Evolutionary conservation across 305 asterid genomes (phyloP), one percentile per base, ranked within the genome.

Genomic region (Andrographis paniculata): DNA sequence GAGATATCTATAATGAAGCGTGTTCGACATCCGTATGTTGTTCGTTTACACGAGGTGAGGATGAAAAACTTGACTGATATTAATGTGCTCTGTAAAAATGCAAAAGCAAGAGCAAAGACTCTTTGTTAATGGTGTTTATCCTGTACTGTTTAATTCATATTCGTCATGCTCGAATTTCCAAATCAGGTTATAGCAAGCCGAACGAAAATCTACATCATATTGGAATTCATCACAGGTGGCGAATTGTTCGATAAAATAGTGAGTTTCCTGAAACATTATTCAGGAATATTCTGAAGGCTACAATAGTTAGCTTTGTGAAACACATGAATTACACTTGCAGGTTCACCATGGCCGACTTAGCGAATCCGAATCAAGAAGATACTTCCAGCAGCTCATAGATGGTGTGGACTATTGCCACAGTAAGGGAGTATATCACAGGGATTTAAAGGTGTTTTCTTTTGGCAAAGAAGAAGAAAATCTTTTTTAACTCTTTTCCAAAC

Each of bases 1-100:
- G 99, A 91, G 76, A 91, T 91, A 61, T 87, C 94, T 12, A 91
- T 91, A 54, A 91, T 91, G 99, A 91, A 87, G 85, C 84, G 88
- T 53, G 96, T 91, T 60, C 65, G 94, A 54, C 99, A 91, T 74
- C 99, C 95, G 9, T 48, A 74, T 65, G 75, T 91, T 56, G 94
- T 91, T 67, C 96, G 94, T 50, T 71, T 91, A 38, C 95, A 91
- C 21, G 96, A 91, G 99, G 99, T 79, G 75, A 64, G 45, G 52
- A 51, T 68, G 54, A 53, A 49, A 53, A 42, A 50, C 56, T 55
- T 54, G 63, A 59, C 41, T 19, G 47, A 30, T 38, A 54, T 65
- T 61, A 43, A 35, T 42, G 22, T 42, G 45, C 38, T 37, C 5
- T n/a, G n/a, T 28, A 9, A n/a, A 31, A 48, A 20, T 14, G 7